phyloP scores from a whole-genome alignment of 2,329 filamentous ascomycete species.

The Malbranchea cinnamomea region DNA sequence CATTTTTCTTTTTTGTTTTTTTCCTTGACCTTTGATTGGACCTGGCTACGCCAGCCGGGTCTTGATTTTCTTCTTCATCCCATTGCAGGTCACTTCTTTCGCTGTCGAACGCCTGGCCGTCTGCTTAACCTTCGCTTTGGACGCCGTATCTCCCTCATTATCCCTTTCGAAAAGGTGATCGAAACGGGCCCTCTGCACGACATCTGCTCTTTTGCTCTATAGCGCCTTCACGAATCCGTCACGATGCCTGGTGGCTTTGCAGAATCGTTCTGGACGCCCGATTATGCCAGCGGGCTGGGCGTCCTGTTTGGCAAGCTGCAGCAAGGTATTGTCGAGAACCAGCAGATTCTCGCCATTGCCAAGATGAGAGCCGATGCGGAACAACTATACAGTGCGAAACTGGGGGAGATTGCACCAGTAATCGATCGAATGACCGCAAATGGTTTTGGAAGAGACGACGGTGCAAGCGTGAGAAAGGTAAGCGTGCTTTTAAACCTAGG shows the following conservation, averaged over 20 bases:
- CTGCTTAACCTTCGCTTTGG: too few relatives aligned
- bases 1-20: too few relatives aligned
- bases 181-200: neutral
- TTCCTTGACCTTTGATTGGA: too few relatives aligned
- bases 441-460: conserved; percentile 83
- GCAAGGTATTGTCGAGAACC: conserved; percentile 88
- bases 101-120: too few relatives aligned
- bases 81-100: too few relatives aligned
- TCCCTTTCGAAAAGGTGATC: too few relatives aligned
- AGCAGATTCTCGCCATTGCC: conserved; percentile 81
- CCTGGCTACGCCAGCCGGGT: too few relatives aligned
- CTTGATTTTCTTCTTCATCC: too few relatives aligned
- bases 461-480: conserved; percentile 90
- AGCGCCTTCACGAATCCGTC: conserved; percentile 11
- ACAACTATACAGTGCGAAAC: conserved; percentile 66
- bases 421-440: conserved; percentile 66
- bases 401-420: conserved; percentile 66
- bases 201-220: conserved; percentile 1
- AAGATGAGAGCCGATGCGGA: conserved; percentile 92
- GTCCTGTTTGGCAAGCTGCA: conserved; percentile 94
- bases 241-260: conserved; percentile 81
- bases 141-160: too few relatives aligned
- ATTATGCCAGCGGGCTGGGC: conserved; percentile 91
- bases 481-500: conserved; percentile 20
- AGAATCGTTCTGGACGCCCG: conserved; percentile 93